A percentile compares a stretch with the other conserved stretches of the same genome.
Evolutionary conservation across 2,329 filamentous ascomycete genomes (phyloP).

Genomic region (Cladorrhinum sp.): DNA sequence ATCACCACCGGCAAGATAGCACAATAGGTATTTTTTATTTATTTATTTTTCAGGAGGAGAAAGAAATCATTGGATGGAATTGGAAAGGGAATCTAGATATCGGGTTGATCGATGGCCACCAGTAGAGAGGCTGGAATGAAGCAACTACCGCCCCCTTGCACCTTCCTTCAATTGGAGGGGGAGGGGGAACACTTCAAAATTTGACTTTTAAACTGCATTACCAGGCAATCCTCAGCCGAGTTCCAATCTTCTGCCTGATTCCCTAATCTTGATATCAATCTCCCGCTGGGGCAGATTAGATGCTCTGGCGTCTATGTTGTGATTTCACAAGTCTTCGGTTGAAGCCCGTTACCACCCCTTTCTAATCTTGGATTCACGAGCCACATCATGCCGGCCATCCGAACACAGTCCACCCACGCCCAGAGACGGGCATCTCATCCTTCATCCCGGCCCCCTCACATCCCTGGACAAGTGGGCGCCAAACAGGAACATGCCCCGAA

Average conservation of each 20-base stretch:
- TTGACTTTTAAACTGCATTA: not conserved
- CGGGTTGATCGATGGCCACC: too few relatives aligned
- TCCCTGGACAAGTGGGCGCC: not conserved
- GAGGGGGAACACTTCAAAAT: not conserved
- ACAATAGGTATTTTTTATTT: too few relatives aligned
- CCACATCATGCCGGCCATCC: not conserved
- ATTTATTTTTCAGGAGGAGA: too few relatives aligned
- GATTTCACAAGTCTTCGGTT: not conserved
- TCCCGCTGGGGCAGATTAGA: not conserved
- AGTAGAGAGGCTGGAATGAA: too few relatives aligned
- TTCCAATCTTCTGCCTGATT: not conserved
- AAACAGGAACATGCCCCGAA: conserved; percentile 5
- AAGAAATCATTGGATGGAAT: too few relatives aligned
- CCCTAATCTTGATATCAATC: not conserved
- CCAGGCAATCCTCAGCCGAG: not conserved
- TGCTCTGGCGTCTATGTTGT: not conserved
- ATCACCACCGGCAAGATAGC: too few relatives aligned
- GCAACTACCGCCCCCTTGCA: not conserved
- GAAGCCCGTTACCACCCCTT: not conserved
- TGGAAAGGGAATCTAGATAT: too few relatives aligned
- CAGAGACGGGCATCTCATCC: not conserved
- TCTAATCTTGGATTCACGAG: not conserved
- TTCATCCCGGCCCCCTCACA: not conserved
- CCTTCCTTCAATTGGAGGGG: not conserved
- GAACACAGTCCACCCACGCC: not conserved